Percentiles rank a stretch among this genome's conserved stretches.
Conservation (phyloP, 345 rosid genomes). For the Eutrema japonicum region DNA sequence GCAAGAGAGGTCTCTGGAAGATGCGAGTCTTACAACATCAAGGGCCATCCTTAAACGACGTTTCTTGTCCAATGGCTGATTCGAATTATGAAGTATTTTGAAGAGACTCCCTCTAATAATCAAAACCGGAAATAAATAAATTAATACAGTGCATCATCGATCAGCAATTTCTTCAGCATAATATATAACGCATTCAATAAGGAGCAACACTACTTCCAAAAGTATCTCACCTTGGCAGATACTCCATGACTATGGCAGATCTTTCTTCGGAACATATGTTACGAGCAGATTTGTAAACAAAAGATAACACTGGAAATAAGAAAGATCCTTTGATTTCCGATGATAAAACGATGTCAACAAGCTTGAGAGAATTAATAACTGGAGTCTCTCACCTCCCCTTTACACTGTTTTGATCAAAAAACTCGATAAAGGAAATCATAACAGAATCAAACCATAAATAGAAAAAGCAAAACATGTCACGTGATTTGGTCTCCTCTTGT, state of each 20-base stretch:
- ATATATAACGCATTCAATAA: background rate
- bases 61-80: constrained; percentile 68
- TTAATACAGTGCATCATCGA: background rate
- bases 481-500: no score
- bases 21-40: constrained; percentile 65
- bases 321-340: no score
- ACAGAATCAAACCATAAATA: no score
- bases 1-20: constrained; percentile 2
- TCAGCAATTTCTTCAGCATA: background rate
- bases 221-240: constrained; percentile 68
- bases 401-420: no score
- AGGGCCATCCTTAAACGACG: constrained; percentile 84
- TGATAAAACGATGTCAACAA: no score
- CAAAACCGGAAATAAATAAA: constrained; percentile 17
- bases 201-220: constrained; percentile 5
- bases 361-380: no score
- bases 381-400: no score
- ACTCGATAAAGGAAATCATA: no score
- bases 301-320: no score
- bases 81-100: constrained; percentile 76
- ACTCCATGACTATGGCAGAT: constrained; percentile 85
- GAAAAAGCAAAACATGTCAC: no score
- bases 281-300: no score
- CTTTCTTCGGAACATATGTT: constrained; percentile 69
- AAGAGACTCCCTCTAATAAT: constrained; percentile 89